Evolutionary conservation across 257 asterid species (phyloP), one percentile per base, ranked within the genome.

Genomic region (Verbascum thapsus): DNA sequence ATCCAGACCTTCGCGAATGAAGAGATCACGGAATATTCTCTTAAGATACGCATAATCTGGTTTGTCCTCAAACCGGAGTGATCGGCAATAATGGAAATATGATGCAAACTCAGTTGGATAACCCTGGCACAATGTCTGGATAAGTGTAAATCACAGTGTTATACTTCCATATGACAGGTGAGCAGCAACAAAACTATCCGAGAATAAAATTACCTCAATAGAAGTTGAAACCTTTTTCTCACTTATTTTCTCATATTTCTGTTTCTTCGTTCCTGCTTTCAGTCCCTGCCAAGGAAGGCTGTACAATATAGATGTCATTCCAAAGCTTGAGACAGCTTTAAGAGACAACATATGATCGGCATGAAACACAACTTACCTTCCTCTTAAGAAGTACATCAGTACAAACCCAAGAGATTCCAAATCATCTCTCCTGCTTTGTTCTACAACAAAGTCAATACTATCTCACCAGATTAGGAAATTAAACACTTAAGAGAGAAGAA

Each of bases 351-450:
- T 49, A 39, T 12, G 68, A 61, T 16, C 10, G 37, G n/a, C 22
- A 55, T 35, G 55, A 53, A 51, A 15, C 58, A 53, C 53, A 26
- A 43, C 32, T 63, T 70, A 88, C 98, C 98, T 86, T 83, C 98
- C 98, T 71, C 96, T 78, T 22, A 91, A 78, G 81, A 91, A 91
- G 82, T 91, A 91, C 96, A 88, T 81, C 38, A 91, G 86, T 69
- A 91, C 95, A 66, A 75, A 91, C 67, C 98, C 98, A 67, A 91
- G 98, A 69, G 98, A 91, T 75, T 91, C 98, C 91, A 91, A 80
- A 71, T 91, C 98, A 78, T 91, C 98, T 78, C 98, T 86, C 81
- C 98, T 86, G 83, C 98, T 88, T 85, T 91, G 98, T 76, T 91
- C 98, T 88, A 64, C 40, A 61, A 40, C 19, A 38, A 40, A 70